These are phyloP conservation scores for Marsdenia floribunda DNA, from an alignment of 257 asterid species.

Conservation along the genomic window DNA sequence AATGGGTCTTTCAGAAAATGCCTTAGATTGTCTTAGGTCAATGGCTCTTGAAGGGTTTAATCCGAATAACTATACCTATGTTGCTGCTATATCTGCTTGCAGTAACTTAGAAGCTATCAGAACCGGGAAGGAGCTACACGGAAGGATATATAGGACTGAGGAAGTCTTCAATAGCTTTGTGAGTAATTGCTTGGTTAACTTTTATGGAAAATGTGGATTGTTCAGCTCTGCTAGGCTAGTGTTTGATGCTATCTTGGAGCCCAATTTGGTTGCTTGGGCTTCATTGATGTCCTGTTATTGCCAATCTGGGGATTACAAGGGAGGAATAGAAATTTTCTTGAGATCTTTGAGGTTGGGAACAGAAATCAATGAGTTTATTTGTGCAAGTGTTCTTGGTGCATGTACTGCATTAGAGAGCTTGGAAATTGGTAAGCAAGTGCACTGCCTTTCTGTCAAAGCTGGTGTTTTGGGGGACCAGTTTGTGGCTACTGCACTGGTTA, in stretches of 20 bases:
- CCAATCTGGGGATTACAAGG: constrained; percentile 53
- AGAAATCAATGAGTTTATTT: constrained; percentile 51
- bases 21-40: constrained; percentile 41
- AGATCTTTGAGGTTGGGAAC: constrained; percentile 44
- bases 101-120: constrained; percentile 37
- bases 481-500: constrained; percentile 55
- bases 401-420: constrained; percentile 50
- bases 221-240: constrained; percentile 48
- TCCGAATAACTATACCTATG: constrained; percentile 61
- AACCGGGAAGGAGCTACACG: constrained; percentile 69
- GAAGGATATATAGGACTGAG: constrained; percentile 42
- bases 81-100: constrained; percentile 61
- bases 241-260: constrained; percentile 52
- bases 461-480: constrained; percentile 53
- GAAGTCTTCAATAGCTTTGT: constrained; percentile 42
- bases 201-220: constrained; percentile 72
- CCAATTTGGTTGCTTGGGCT: constrained; percentile 54
- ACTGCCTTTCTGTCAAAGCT: constrained; percentile 43
- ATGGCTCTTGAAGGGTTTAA: constrained; percentile 51
- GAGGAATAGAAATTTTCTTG: constrained; percentile 52
- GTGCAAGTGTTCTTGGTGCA: constrained; percentile 51
- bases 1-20: constrained; percentile 36
- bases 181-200: constrained; percentile 53
- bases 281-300: constrained; percentile 52
- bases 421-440: constrained; percentile 58